Percentiles rank a stretch among this genome's conserved stretches.
These are phyloP conservation scores for Thielaviopsis musarum DNA, from an alignment of 2,329 filamentous ascomycete species.

Conservation along the genomic window DNA sequence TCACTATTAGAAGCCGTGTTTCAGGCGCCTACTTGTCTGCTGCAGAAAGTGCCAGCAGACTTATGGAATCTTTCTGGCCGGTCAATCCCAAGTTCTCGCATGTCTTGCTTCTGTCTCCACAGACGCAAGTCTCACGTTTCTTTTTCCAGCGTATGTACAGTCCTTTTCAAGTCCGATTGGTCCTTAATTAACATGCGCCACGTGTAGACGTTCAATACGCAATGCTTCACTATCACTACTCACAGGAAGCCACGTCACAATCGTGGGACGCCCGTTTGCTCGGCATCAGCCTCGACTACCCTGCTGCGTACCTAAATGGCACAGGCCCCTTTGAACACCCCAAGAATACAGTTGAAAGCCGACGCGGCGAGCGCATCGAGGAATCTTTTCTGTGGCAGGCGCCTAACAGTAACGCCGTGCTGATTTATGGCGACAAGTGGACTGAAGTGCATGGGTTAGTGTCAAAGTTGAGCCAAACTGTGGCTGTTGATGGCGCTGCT, in stretches of 20 bases:
- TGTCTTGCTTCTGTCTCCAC: constrained; percentile 68
- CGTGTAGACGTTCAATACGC: constrained; percentile 52
- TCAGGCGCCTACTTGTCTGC: constrained; percentile 39
- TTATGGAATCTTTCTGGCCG: constrained; percentile 82
- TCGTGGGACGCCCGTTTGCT: constrained; percentile 41
- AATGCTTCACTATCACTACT: constrained; percentile 63
- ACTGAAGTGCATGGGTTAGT: constrained; percentile 69
- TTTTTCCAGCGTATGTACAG: constrained; percentile 57
- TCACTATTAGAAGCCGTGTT: constrained; percentile 64
- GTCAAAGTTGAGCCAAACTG: constrained; percentile 30
- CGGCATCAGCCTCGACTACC: constrained; percentile 66
- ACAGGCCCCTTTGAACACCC: constrained; percentile 35
- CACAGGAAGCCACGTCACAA: constrained; percentile 27
- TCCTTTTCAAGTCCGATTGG: no score
- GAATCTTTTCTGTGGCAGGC: constrained; percentile 67
- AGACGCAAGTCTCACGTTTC: constrained; percentile 60
- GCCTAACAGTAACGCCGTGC: constrained; percentile 63
- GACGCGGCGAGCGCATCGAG: constrained; percentile 19
- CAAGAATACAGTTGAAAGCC: constrained; percentile 14
- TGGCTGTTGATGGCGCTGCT: constrained; percentile 19
- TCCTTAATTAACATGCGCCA: neutral
- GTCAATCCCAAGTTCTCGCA: constrained; percentile 45
- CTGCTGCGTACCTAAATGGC: constrained; percentile 45
- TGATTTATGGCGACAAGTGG: constrained; percentile 81
- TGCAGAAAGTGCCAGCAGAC: constrained; percentile 55